Percentiles rank a stretch among this genome's conserved stretches.
These are phyloP conservation scores for Toxoplasma gondii DNA, from an alignment of 169 alveolate genomes.

Conservation along the genomic window DNA sequence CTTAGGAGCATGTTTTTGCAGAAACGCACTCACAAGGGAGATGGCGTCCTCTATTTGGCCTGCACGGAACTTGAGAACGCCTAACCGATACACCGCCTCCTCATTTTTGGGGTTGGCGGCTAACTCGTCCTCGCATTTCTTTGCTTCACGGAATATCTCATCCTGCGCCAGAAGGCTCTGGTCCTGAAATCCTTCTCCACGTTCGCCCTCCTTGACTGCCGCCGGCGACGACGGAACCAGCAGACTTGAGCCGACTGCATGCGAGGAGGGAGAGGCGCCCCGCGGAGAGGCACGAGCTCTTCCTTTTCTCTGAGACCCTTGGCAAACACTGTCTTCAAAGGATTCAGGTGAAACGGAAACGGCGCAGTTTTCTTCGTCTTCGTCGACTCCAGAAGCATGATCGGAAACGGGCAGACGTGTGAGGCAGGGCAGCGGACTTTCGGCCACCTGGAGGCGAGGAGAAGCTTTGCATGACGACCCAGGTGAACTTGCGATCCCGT, in stretches of 20 bases:
- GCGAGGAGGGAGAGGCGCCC: background rate
- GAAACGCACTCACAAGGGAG: background rate
- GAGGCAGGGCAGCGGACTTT: background rate
- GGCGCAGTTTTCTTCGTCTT: background rate
- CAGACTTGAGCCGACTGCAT: background rate
- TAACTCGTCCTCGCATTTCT: background rate
- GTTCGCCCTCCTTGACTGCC: background rate
- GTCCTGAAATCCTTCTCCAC: background rate
- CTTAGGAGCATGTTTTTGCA: background rate
- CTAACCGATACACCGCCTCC: conserved; percentile 4
- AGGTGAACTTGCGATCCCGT: background rate
- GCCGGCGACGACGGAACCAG: background rate
- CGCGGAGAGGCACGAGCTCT: background rate
- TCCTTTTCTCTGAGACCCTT: background rate
- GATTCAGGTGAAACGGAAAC: background rate
- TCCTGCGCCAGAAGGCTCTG: background rate
- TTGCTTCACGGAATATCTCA: background rate
- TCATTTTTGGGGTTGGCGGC: background rate
- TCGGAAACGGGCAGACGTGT: background rate
- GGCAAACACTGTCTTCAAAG: background rate
- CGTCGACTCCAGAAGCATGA: background rate
- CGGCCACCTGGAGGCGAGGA: background rate
- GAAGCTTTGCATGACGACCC: background rate
- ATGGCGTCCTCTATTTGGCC: background rate
- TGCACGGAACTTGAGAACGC: background rate